These are phyloP conservation scores for Panaeolus cyanescens DNA, from an alignment of 768 basidiomycete species.

Conservation along the genomic window DNA sequence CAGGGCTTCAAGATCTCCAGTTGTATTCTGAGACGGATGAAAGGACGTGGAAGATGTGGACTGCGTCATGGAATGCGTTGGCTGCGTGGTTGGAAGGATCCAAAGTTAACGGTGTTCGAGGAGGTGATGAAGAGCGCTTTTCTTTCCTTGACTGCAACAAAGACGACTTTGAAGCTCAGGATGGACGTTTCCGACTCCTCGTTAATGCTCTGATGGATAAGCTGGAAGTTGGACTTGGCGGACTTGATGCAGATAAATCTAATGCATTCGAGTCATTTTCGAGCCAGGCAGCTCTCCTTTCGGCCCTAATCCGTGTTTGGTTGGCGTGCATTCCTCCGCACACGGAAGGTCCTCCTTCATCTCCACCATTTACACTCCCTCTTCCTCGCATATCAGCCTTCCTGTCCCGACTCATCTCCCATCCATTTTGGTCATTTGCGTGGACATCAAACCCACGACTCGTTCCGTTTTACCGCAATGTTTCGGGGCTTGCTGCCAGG, in stretches of 20 bases:
- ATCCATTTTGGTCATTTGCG: conserved; percentile 51
- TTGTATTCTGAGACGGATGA: conserved; percentile 30
- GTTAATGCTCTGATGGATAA: conserved; percentile 35
- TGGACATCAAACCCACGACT: conserved; percentile 18
- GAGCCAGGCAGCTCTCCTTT: conserved; percentile 36
- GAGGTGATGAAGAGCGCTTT: conserved; percentile 65
- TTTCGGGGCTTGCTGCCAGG: conserved; percentile 52
- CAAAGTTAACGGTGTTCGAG: conserved; percentile 65
- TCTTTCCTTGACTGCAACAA: conserved; percentile 37
- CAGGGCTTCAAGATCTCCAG: conserved; percentile 49
- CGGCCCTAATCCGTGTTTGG: conserved; percentile 62
- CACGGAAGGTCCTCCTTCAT: conserved; percentile 34
- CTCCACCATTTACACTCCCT: conserved; percentile 66
- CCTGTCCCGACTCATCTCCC: conserved; percentile 49
- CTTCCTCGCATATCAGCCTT: conserved; percentile 56
- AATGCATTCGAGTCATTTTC: conserved; percentile 32
- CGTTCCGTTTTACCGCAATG: conserved; percentile 45
- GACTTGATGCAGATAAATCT: conserved; percentile 17
- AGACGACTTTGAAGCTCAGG: conserved; percentile 38
- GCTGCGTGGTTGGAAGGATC: conserved; percentile 79
- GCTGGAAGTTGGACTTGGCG: conserved; percentile 29
- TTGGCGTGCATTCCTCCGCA: conserved; percentile 56
- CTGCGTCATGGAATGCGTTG: conserved; percentile 55
- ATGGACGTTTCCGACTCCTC: conserved; percentile 35
- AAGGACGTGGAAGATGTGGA: conserved; percentile 39